Evolutionary conservation across 192 early-diverging fungal genomes (phyloP).

Genomic region (Backusella tuberculispora): DNA sequence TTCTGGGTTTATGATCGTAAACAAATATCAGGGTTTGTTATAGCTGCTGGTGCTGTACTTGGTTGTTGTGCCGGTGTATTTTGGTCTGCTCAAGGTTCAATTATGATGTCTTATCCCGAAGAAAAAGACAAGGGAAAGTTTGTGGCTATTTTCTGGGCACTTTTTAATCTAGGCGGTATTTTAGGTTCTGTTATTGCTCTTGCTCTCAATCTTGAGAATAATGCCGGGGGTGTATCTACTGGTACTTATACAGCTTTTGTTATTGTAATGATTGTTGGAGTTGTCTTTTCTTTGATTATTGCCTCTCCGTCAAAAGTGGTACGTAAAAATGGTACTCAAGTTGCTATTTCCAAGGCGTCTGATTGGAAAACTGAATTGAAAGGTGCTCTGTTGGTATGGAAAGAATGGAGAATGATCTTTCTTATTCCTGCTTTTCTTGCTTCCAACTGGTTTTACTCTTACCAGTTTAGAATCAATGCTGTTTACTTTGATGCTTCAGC

Average conservation of each 20-base stretch:
- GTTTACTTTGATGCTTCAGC: constrained; percentile 70
- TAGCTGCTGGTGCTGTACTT: constrained; percentile 77
- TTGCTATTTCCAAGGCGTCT: constrained; percentile 63
- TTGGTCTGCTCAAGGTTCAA: constrained; percentile 78
- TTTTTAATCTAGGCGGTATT: constrained; percentile 85
- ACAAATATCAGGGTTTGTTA: constrained; percentile 59
- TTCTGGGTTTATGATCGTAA: constrained; percentile 60
- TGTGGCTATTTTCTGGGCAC: constrained; percentile 85
- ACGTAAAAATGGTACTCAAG: constrained; percentile 66
- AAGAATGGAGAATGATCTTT: constrained; percentile 63
- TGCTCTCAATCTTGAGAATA: constrained; percentile 38
- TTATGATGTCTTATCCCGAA: constrained; percentile 84
- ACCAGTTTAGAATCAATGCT: constrained; percentile 72
- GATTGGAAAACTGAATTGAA: constrained; percentile 58
- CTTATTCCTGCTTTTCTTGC: constrained; percentile 71
- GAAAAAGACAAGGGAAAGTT: constrained; percentile 81
- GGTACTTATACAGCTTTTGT: constrained; percentile 40
- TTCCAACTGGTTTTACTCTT: constrained; percentile 80
- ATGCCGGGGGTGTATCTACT: constrained; percentile 36
- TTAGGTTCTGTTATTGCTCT: constrained; percentile 71
- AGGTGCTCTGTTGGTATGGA: constrained; percentile 57
- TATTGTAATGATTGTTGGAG: constrained; percentile 37
- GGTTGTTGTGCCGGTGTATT: constrained; percentile 78
- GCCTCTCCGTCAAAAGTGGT: constrained; percentile 56
- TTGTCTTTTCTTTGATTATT: constrained; percentile 16